A percentile compares a stretch with the other conserved stretches of the same genome.
Evolutionary conservation across 495 filamentous ascomycete species (phyloP).

Genomic region (Penicillium paradoxum): DNA sequence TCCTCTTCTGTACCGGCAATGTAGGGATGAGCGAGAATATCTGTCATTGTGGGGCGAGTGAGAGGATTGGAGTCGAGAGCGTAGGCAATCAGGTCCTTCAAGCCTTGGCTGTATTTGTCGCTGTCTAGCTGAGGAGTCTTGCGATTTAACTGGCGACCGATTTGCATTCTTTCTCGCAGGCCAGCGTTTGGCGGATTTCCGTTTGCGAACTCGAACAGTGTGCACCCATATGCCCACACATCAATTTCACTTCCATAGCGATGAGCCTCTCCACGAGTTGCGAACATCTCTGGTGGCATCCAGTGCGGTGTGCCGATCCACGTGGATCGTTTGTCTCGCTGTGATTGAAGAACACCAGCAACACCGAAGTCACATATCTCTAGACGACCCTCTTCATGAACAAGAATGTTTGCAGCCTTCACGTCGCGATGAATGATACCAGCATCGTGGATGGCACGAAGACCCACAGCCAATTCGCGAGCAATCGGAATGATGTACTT

Average conservation of each 20-base stretch:
- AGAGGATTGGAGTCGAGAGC: slow-evolving; percentile 71
- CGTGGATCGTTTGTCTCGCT: slow-evolving; percentile 79
- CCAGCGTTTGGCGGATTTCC: slow-evolving; percentile 69
- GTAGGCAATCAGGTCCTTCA: slow-evolving; percentile 74
- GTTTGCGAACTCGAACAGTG: slow-evolving; percentile 86
- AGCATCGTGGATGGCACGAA: slow-evolving; percentile 82
- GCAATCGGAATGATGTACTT: slow-evolving; percentile 87
- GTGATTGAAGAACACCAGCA: slow-evolving; percentile 78
- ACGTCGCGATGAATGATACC: slow-evolving; percentile 96
- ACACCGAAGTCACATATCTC: slow-evolving; percentile 97
- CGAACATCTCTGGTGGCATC: slow-evolving; percentile 91
- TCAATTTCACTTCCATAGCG: slow-evolving; percentile 72
- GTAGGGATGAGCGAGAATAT: slow-evolving; percentile 44
- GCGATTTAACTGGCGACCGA: slow-evolving; percentile 59
- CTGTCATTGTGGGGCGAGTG: slow-evolving; percentile 62
- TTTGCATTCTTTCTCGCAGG: slow-evolving; percentile 46
- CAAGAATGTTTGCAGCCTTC: slow-evolving; percentile 88
- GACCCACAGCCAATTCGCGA: slow-evolving; percentile 76
- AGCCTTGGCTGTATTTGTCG: slow-evolving; percentile 63
- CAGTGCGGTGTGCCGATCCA: slow-evolving; percentile 94
- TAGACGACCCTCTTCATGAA: slow-evolving; percentile 79
- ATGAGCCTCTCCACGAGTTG: slow-evolving; percentile 33
- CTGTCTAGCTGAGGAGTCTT: slow-evolving; percentile 64
- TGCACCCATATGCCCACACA: slow-evolving; percentile 93
- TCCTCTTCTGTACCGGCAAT: slow-evolving; percentile 54